Conservation (phyloP, 129 eudicot species). For the Centrapalus pauciflorus region DNA sequence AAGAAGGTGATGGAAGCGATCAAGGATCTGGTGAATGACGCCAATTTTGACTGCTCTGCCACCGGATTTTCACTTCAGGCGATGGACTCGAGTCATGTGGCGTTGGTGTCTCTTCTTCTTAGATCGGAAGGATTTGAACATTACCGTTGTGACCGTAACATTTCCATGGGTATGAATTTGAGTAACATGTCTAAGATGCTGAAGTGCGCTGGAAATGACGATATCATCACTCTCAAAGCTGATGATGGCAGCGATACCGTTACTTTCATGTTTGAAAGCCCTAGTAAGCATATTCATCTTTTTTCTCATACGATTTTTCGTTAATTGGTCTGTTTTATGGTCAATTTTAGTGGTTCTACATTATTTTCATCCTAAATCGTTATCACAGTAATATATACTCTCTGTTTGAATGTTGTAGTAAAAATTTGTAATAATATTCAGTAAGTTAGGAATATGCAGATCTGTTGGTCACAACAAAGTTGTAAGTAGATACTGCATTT, state of each 20-base stretch:
- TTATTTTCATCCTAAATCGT: neutral
- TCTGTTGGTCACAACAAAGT: neutral
- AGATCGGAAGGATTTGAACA: constrained; percentile 92
- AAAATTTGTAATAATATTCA: neutral
- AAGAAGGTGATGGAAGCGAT: constrained; percentile 80
- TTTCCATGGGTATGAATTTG: constrained; percentile 88
- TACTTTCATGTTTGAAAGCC: constrained; percentile 86
- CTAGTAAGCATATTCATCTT: constrained; percentile 41
- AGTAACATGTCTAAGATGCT: constrained; percentile 80
- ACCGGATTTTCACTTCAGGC: constrained; percentile 88
- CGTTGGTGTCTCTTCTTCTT: constrained; percentile 78
- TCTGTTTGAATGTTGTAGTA: neutral
- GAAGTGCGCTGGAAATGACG: constrained; percentile 86
- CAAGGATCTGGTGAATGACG: constrained; percentile 73
- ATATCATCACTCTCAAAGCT: constrained; percentile 77
- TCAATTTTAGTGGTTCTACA: neutral
- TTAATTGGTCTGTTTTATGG: neutral
- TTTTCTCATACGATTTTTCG: neutral
- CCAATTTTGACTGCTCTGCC: constrained; percentile 83
- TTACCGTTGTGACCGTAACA: constrained; percentile 72
- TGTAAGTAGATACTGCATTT: neutral
- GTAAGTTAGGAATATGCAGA: neutral
- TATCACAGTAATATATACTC: neutral
- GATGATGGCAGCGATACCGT: constrained; percentile 96
- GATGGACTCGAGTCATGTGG: constrained; percentile 94